Base-by-base conservation (phyloP, 257 asterid species). In the Nicotiana benthamiana region DNA sequence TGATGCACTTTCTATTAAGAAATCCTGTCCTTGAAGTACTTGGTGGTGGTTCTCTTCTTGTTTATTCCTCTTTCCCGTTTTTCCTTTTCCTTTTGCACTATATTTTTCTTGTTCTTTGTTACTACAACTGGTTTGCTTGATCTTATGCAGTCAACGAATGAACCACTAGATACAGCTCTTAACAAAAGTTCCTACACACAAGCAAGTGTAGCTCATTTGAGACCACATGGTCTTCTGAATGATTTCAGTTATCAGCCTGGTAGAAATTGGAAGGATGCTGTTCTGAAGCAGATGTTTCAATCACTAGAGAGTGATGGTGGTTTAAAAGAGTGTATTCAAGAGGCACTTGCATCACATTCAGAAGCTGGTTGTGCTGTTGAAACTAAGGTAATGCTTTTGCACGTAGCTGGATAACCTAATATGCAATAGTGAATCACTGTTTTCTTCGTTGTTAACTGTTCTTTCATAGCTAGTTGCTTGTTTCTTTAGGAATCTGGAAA, bases 251-350 rank as follows among this genome's bases (percentile, higher is more conserved):
- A 75, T 57, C 85, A 80, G 84, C 82, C 86, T 40, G 84, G 81
- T 63, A 87, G 86, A 70, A 85, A 85, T 65, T 84, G 85, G 72
- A 90, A 95, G 85, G 84, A 82, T 84, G 60, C 85, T 89, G 85
- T 90, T 80, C 89, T 94, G 83, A 89, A 89, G 83, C 92, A 93
- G 82, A 84, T 93, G 70, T 81, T 78, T 78, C 90, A 83, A 80
- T 87, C 93, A 9, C 75, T 90, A 70, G 86, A 87, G 57, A 80
- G 80, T 77, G 92, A 89, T 75, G 88, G 89, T 85, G 91, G 92
- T 60, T 66, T 91, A 84, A 76, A 72, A 46, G 86, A 84, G 51
- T 91, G 93, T 84, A 86, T 91, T 68, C 86, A 77, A 79, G 87
- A 82, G 40, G 90, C 89, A 63, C 85, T 90, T 77, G 67, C 64